Conservation (phyloP, 2,329 filamentous ascomycete genomes). For the Colletotrichum musae region DNA sequence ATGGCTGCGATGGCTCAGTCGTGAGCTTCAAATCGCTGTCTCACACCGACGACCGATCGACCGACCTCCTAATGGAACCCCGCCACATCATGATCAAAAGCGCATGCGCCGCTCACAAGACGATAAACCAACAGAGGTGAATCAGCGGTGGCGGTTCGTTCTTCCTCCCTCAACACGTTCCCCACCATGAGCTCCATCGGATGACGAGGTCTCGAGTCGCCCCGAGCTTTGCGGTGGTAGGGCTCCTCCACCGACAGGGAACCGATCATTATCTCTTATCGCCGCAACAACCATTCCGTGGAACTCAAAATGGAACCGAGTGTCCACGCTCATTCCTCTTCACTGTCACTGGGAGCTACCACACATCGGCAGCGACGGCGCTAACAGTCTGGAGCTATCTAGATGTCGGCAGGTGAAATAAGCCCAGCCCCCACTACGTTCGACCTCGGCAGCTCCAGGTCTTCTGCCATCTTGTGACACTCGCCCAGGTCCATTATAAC, state of each 20-base stretch:
- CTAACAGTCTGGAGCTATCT: neutral
- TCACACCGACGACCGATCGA: conserved; percentile 18
- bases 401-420: neutral
- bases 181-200: conserved; percentile 35
- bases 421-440: neutral
- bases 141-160: conserved; percentile 28
- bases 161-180: conserved; percentile 35
- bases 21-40: conserved; percentile 14
- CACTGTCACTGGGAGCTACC: neutral
- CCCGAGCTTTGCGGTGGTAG: conserved; percentile 26
- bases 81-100: conserved; percentile 9
- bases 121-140: conserved; percentile 14
- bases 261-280: conserved; percentile 29
- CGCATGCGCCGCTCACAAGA: conserved; percentile 6
- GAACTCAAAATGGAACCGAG: conserved; percentile 9
- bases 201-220: conserved; percentile 39
- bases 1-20: conserved; percentile 1
- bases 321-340: conserved; percentile 6
- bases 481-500: conserved; percentile 3
- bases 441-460: conserved; percentile 27
- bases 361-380: neutral
- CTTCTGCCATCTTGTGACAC: conserved; percentile 9
- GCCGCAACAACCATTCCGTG: conserved; percentile 18
- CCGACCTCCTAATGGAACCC: conserved; percentile 4
- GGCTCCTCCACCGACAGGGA: conserved; percentile 18